Evolutionary conservation across 2,329 filamentous ascomycete species (phyloP).

Genomic region (Colletotrichum spaethianum): DNA sequence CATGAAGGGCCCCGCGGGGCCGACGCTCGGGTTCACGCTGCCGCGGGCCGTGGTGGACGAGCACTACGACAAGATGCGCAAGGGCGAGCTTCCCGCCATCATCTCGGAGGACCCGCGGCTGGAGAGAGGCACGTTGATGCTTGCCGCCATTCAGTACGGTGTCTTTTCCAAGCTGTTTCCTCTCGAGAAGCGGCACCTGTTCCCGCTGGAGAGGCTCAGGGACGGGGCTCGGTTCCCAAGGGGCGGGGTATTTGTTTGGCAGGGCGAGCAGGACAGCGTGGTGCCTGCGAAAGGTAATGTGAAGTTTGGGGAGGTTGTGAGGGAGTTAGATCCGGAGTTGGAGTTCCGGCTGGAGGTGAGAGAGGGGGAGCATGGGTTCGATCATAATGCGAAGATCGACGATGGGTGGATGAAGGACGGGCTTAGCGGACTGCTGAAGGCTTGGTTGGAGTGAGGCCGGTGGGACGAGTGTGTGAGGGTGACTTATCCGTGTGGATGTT

Average conservation of each 20-base stretch:
- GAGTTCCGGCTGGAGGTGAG: neutral
- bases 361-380: conserved; percentile 30
- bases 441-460: conserved; percentile 13
- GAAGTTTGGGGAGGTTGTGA: conserved; percentile 3
- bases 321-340: conserved; percentile 13
- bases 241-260: conserved; percentile 31
- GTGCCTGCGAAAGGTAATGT: conserved; percentile 14
- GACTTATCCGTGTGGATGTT: no score
- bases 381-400: conserved; percentile 9
- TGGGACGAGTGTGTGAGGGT: neutral
- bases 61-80: conserved; percentile 19
- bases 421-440: neutral
- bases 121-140: conserved; percentile 13
- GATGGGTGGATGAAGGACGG: conserved; percentile 25
- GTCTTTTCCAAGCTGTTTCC: neutral
- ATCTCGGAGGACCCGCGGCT: conserved; percentile 12
- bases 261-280: conserved; percentile 13
- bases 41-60: conserved; percentile 19
- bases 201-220: conserved; percentile 9
- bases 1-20: neutral
- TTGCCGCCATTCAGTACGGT: conserved; percentile 8
- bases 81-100: neutral
- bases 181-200: neutral
- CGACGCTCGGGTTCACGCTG: conserved; percentile 2
- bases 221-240: conserved; percentile 20